Evolutionary conservation across 2,329 filamentous ascomycete species (phyloP), one percentile per base, ranked within the genome.

Genomic region (Calonectria pauciramosa): DNA sequence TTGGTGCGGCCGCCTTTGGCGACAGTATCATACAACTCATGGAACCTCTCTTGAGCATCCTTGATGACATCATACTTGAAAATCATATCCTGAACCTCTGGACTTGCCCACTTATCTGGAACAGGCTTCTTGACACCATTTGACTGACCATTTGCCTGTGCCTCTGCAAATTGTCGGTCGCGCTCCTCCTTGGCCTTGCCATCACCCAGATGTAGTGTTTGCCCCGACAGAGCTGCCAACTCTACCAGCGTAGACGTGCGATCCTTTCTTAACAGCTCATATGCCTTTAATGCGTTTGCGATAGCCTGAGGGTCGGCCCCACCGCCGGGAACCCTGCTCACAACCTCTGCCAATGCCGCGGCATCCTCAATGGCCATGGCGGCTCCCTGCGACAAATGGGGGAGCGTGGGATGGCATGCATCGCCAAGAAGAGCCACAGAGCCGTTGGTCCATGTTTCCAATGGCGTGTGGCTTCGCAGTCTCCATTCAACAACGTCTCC

Each of bases 31-130:
- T 63, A 63, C 14, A 63, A 16, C 23, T 28, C 56, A 26, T 63
- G 10, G 13, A 76, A 76, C n/a, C 75, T 13, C 1, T 70, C 36
- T 1, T 49, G 36, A 0, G 65, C 44, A 44, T 76, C 73, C 20
- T 34, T 49, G 16, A 52, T n/a, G 1, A 64, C 67, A n/a, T 76
- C 75, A 14, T 76, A 60, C 32, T 68, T 56, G 18, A 73, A 74
- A 23, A 77, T 72, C 74, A 76, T 76, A 34, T 76, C 59, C 41
- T 77, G 75, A 3, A 76, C 36, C 34, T 77, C 75, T 0, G 75
- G 75, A 11, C 74, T 76, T 3, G 72, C 75, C 75, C 75, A 77
- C 9, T 67, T 76, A 34, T 77, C 75, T 2, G 75, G 75, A 14
- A 76, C 23, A 1, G 74, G 64, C 13, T 77, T 68, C 32, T 68